A percentile compares a stretch with the other conserved stretches of the same genome.
Evolutionary conservation across 106 monocot species (phyloP).

Genomic region (Iris macrosiphon): DNA sequence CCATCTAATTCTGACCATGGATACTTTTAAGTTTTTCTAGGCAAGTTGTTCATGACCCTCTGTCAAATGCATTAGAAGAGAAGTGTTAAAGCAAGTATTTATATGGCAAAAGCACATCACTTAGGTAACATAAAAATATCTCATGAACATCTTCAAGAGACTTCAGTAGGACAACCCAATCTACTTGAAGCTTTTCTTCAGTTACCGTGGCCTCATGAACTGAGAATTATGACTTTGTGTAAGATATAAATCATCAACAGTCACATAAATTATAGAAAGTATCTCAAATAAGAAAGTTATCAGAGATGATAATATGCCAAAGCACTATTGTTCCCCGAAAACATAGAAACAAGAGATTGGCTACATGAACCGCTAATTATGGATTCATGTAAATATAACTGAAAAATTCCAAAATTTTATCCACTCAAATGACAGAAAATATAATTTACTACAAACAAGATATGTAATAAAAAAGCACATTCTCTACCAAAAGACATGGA

Average conservation of each 20-base stretch:
- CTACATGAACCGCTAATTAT: too few species aligned
- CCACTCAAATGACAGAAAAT: too few species aligned
- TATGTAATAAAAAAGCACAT: too few species aligned
- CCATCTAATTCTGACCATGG: constrained; percentile 96
- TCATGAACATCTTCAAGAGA: constrained; percentile 64
- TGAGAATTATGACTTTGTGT: constrained; percentile 17
- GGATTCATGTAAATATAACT: too few species aligned
- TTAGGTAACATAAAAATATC: constrained; percentile 21
- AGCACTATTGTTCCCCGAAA: background rate
- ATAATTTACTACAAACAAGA: too few species aligned
- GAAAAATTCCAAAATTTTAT: too few species aligned
- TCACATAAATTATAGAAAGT: background rate
- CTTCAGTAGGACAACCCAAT: constrained; percentile 76
- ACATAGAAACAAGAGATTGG: background rate
- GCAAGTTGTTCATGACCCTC: constrained; percentile 71
- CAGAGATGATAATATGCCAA: background rate
- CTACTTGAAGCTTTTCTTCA: constrained; percentile 83
- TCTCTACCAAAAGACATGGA: too few species aligned
- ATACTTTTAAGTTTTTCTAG: constrained; percentile 63
- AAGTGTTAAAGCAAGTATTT: background rate
- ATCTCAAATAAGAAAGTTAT: background rate
- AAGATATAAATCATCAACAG: background rate
- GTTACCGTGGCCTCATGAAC: constrained; percentile 78
- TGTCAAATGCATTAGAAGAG: constrained; percentile 17
- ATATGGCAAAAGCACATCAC: too few species aligned